Base-by-base conservation (phyloP, 306 rosid genomes). In the Argentina anserina region DNA sequence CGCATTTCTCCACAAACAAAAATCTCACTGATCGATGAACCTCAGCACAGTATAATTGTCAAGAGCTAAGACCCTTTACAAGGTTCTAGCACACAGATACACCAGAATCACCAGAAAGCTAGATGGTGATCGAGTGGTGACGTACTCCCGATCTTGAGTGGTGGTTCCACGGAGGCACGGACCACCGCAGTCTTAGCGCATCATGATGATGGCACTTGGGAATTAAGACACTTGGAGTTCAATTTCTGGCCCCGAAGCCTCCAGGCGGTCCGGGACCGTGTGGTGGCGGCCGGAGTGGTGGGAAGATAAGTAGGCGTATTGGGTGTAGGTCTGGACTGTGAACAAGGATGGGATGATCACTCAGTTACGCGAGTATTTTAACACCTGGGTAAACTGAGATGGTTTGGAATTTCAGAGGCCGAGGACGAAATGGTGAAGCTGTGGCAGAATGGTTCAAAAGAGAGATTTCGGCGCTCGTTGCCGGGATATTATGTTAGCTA, bases 91-190 rank as follows among this genome's bases (percentile, higher is more conserved):
- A 6, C 62, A 43, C 2, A 74, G 65, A 53, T 62, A 80, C 4
- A 65, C 60, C 11, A 73, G 36, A 36, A 66, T 41, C 29, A 67
- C 69, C 9, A 53, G 61, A 40, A 37, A 42, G 69, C 34, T 71
- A 21, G 75, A n/a, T 71, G 39, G 62, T n/a, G n/a, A n/a, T n/a
- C n/a, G n/a, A n/a, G n/a, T n/a, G n/a, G n/a, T n/a, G n/a, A n/a
- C n/a, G n/a, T n/a, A n/a, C 42, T 26, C 31, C 67, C 0, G 66
- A 81, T 28, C 75, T 76, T 4, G 84, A 76, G 49, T 76, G 77
- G 80, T 81, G 81, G 84, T 76, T 71, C 49, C n/a, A n/a, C n/a
- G n/a, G n/a, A n/a, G n/a, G n/a, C 84, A 71, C 61, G 81, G 84
- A 8, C 84, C 80, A 8, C 84, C 77, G 5, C 46, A 66, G 50